Conservation (phyloP, 2,329 filamentous ascomycete genomes). For the Botrytis byssoidea region DNA sequence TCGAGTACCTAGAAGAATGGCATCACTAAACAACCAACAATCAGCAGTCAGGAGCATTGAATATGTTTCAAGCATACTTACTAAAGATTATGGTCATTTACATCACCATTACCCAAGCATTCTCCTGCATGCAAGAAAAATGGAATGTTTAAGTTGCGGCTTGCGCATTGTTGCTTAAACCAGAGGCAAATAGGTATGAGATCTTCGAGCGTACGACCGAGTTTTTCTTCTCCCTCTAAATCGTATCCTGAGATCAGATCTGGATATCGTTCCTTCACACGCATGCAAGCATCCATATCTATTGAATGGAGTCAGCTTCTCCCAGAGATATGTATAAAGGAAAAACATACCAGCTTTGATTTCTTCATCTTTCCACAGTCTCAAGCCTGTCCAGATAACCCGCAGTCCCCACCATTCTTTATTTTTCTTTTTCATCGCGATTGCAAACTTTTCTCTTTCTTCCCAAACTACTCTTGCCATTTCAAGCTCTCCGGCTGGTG, state of each 20-base stretch:
- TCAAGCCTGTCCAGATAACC: constrained; percentile 76
- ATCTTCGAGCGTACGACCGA: constrained; percentile 69
- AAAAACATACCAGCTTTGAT: constrained; percentile 57
- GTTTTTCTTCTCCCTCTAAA: constrained; percentile 80
- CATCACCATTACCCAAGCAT: constrained; percentile 72
- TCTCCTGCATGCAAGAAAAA: constrained; percentile 96
- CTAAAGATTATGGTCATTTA: constrained; percentile 63
- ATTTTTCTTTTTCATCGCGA: constrained; percentile 70
- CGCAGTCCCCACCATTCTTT: constrained; percentile 76
- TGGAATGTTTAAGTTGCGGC: constrained; percentile 73
- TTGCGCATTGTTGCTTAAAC: constrained; percentile 78
- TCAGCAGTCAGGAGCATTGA: not conserved
- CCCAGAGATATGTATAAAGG: not conserved
- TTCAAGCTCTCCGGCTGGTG: constrained; percentile 37
- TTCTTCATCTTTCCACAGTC: constrained; percentile 57
- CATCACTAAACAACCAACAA: constrained; percentile 63
- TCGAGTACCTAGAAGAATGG: constrained; percentile 76
- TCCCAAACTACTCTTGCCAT: constrained; percentile 58
- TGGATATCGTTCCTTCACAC: constrained; percentile 73
- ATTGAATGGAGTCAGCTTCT: not conserved
- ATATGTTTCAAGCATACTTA: not conserved
- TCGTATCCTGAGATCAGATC: constrained; percentile 82
- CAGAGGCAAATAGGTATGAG: constrained; percentile 80
- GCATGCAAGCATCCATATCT: constrained; percentile 81
- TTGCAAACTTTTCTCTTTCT: constrained; percentile 64